Percentiles rank a stretch among this genome's conserved stretches.
Conservation (phyloP, 768 basidiomycete species). For the Naematelia aurantialba region DNA sequence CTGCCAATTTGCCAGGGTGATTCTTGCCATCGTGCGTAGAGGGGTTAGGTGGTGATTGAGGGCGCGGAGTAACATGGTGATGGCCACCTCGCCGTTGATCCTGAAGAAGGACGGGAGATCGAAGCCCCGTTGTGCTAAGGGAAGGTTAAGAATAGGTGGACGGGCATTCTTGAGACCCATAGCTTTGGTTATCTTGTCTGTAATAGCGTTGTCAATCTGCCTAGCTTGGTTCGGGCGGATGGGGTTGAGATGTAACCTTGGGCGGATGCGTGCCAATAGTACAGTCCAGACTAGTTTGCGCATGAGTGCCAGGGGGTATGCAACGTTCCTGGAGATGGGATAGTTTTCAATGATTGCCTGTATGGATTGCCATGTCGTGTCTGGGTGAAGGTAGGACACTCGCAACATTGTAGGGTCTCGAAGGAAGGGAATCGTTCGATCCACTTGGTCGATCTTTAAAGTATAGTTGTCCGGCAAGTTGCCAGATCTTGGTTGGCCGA, state of each 20-base stretch:
- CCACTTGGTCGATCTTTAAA: too few relatives aligned
- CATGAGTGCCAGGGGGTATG: constrained; percentile 10
- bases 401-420: constrained; percentile 8
- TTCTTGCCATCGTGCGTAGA: constrained; percentile 8
- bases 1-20: constrained; percentile 17
- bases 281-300: constrained; percentile 3
- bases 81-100: constrained; percentile 20
- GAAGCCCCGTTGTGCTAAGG: constrained; percentile 10
- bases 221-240: background rate
- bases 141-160: constrained; percentile 3
- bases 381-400: background rate
- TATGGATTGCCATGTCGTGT: background rate
- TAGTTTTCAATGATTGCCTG: constrained; percentile 6
- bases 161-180: background rate
- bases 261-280: constrained; percentile 6
- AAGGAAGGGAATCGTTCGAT: too few relatives aligned
- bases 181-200: constrained; percentile 8
- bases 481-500: too few relatives aligned
- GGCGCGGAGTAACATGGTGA: constrained; percentile 3
- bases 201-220: constrained; percentile 7
- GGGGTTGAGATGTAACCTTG: constrained; percentile 10
- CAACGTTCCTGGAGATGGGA: constrained; percentile 1
- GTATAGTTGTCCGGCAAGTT: too few relatives aligned
- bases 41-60: constrained; percentile 17
- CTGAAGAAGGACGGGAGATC: constrained; percentile 14